These are phyloP conservation scores for Cicer bijugum DNA, from an alignment of 306 rosid species.

Conservation along the genomic window DNA sequence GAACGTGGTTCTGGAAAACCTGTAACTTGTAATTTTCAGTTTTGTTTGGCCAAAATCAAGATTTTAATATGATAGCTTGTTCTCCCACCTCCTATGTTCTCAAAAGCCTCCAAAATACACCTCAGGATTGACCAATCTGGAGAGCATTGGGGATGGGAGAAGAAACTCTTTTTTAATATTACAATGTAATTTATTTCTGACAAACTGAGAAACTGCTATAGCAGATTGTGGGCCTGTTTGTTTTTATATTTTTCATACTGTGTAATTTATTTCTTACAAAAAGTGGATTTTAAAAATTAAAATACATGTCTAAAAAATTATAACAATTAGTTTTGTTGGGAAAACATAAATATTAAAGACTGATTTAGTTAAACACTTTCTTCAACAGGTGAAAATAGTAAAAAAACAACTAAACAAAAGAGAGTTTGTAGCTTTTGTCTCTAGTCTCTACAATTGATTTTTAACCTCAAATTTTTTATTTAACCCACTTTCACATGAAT, in stretches of 20 bases:
- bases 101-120: no score
- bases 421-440: background rate
- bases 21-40: constrained; percentile 14
- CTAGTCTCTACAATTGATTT: no score
- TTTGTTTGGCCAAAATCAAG: constrained; percentile 7
- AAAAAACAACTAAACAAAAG: background rate
- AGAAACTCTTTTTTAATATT: background rate
- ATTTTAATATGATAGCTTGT: background rate
- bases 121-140: no score
- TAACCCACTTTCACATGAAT: no score
- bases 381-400: background rate
- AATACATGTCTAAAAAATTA: background rate
- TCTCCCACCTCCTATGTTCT: no score
- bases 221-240: background rate
- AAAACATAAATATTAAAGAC: background rate
- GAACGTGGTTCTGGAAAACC: background rate
- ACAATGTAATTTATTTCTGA: constrained; percentile 19
- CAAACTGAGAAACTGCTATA: background rate
- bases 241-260: background rate
- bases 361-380: background rate
- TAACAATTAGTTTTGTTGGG: constrained; percentile 15
- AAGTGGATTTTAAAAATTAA: background rate
- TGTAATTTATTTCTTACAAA: constrained; percentile 4
- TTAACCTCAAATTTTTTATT: no score
- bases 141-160: no score